phyloP scores from a whole-genome alignment of 140 eudicot species.

The Stevia rebaudiana region DNA sequence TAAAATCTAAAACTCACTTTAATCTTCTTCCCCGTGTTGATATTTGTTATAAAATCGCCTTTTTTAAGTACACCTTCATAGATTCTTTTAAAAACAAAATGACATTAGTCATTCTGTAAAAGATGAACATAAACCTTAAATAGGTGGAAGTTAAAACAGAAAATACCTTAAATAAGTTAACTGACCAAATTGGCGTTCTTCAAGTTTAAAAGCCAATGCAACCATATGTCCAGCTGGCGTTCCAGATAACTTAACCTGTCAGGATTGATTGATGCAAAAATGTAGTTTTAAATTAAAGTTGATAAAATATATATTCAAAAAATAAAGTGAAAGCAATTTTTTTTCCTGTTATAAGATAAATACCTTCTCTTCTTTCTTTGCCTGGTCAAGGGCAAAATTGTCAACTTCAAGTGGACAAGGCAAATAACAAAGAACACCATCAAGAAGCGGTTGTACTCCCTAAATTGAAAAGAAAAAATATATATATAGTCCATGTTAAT shows the following conservation, averaged over 20 bases:
- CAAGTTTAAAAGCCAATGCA: constrained; percentile 92
- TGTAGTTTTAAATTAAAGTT: constrained; percentile 5
- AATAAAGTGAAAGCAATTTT: neutral
- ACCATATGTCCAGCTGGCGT: constrained; percentile 88
- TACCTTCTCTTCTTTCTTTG: constrained; percentile 91
- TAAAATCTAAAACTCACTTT: constrained; percentile 46
- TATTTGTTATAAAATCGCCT: constrained; percentile 78
- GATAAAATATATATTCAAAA: neutral
- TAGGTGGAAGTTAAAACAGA: neutral
- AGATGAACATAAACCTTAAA: neutral
- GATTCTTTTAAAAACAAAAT: constrained; percentile 42
- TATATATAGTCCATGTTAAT: neutral
- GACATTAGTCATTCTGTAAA: constrained; percentile 7
- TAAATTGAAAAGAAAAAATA: constrained; percentile 21
- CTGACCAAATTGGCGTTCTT: constrained; percentile 89
- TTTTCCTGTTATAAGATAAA: neutral
- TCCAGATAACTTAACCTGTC: constrained; percentile 70
- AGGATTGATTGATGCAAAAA: constrained; percentile 1
- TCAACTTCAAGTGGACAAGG: constrained; percentile 90
- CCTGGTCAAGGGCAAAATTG: constrained; percentile 92
- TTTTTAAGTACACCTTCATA: constrained; percentile 86
- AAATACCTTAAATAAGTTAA: constrained; percentile 77
- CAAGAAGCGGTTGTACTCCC: constrained; percentile 98
- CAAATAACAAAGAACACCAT: constrained; percentile 79
- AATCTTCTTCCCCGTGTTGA: constrained; percentile 83